Evolutionary conservation across 2,329 filamentous ascomycete species (phyloP).

Genomic region (Colletotrichum melonis): DNA sequence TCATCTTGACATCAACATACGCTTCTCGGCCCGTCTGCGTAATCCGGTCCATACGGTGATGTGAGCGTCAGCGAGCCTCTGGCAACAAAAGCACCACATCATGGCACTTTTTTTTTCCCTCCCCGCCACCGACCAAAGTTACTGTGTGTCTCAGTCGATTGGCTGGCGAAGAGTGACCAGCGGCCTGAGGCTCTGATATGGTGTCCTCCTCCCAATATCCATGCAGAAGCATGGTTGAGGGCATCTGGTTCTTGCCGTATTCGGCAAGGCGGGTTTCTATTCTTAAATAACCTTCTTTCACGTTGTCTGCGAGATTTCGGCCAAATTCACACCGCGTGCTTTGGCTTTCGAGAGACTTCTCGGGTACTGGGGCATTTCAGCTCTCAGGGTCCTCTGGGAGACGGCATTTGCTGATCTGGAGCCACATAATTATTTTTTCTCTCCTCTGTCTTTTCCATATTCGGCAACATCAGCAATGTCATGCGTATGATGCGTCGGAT

Average conservation of each 20-base stretch:
- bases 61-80: conserved; percentile 2
- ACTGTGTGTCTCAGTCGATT: conserved; percentile 28
- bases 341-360: background rate
- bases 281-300: conserved; percentile 37
- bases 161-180: background rate
- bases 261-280: conserved; percentile 31
- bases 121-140: background rate
- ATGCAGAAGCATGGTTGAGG: conserved; percentile 14
- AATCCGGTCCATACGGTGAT: conserved; percentile 13
- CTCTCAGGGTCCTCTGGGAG: conserved; percentile 21
- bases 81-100: conserved; percentile 5
- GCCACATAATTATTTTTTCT: background rate
- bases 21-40: conserved; percentile 24
- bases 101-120: conserved; percentile 5
- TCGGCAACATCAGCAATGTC: conserved; percentile 2
- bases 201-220: conserved; percentile 1
- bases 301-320: conserved; percentile 15
- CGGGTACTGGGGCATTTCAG: conserved; percentile 5
- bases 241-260: conserved; percentile 27
- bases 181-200: conserved; percentile 20
- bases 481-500: conserved; percentile 5
- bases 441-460: background rate
- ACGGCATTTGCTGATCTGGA: conserved; percentile 9
- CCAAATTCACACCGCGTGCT: conserved; percentile 9
- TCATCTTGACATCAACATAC: conserved; percentile 12